Evolutionary conservation across 2,329 filamentous ascomycete species (phyloP), one percentile per base, ranked within the genome.

Genomic region (Trichoderma simmonsii): DNA sequence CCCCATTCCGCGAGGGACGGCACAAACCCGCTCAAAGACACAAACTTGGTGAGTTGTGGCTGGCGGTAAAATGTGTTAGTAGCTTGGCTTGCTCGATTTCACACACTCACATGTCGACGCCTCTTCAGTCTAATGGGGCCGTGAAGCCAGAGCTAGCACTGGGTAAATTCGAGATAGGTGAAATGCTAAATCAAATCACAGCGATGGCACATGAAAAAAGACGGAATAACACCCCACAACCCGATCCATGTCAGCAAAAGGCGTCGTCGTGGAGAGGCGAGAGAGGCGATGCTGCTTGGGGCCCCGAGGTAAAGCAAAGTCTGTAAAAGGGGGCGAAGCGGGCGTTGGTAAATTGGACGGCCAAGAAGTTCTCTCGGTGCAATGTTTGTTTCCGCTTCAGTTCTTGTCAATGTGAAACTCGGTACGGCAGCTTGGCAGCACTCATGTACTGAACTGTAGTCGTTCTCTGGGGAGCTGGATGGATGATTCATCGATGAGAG

Each of bases 211-310:
- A 24, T 15, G 32, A 39, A 24, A 24, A 24, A 34, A 34, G 11
- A 21, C 28, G 43, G 18, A 11, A 36, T 21, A 1, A 32, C 4
- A 34, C 48, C 28, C 63, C 63, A 21, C 30, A 66, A 51, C 32
- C 24, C 30, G 24, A 9, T 34, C 63, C 63, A 66, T 56, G 63
- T 66, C 63, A 57, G 63, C n/a, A 66, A 66, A 66, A 66, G 48
- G 63, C 63, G 32, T 36, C 48, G n/a, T 43, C 15, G 15, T 43
- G 39, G 3, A 18, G 21, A 18, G 54, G 21, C 15, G 21, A 21
- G 24, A 57, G 24, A 57, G 54, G 54, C 54, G 54, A 24, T 24
- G n/a, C 48, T 12, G 48, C 21, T 54, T 21, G n/a, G 48, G 43
- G n/a, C 18, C 48, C 24, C 21, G 15, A 26, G 14, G 26, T 32